Evolutionary conservation across 805 yeast genomes (phyloP).

Genomic region (Starmerella gropengiesseri): DNA sequence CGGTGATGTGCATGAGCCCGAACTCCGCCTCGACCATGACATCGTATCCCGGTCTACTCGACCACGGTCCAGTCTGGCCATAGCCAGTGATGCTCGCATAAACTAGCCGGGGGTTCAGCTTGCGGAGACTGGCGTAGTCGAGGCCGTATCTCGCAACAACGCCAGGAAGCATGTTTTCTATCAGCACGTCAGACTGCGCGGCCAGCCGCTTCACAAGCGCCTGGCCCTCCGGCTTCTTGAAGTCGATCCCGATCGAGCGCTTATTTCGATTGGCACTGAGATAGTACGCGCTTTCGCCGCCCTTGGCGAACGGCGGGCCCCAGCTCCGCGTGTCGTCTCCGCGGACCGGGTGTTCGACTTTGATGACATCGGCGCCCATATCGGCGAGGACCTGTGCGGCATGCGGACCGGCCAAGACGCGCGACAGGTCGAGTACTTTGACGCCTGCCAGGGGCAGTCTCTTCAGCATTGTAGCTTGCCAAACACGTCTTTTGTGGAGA

Average conservation of each 20-base stretch:
- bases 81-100: slow-evolving; percentile 35
- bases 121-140: slow-evolving; percentile 26
- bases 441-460: slow-evolving; percentile 30
- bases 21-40: slow-evolving; percentile 39
- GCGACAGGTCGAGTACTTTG: slow-evolving; percentile 31
- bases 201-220: slow-evolving; percentile 28
- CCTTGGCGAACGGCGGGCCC: slow-evolving; percentile 36
- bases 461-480: background rate
- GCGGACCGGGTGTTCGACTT: slow-evolving; percentile 34
- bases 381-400: slow-evolving; percentile 35
- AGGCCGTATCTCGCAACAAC: slow-evolving; percentile 31
- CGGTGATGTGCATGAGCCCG: slow-evolving; percentile 37
- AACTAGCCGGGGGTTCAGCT: slow-evolving; percentile 27
- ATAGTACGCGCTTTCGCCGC: slow-evolving; percentile 34
- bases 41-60: slow-evolving; percentile 34
- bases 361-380: slow-evolving; percentile 36
- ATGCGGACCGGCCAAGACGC: slow-evolving; percentile 37
- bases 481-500: too few relatives aligned
- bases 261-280: slow-evolving; percentile 33
- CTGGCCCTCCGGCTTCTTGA: slow-evolving; percentile 30
- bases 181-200: slow-evolving; percentile 30
- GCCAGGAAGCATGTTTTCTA: slow-evolving; percentile 35
- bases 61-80: slow-evolving; percentile 35
- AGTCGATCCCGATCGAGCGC: slow-evolving; percentile 31
- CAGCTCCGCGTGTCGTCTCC: slow-evolving; percentile 37